These are phyloP conservation scores for Przewalskia tangutica DNA, from an alignment of 257 asterid species.

Conservation along the genomic window DNA sequence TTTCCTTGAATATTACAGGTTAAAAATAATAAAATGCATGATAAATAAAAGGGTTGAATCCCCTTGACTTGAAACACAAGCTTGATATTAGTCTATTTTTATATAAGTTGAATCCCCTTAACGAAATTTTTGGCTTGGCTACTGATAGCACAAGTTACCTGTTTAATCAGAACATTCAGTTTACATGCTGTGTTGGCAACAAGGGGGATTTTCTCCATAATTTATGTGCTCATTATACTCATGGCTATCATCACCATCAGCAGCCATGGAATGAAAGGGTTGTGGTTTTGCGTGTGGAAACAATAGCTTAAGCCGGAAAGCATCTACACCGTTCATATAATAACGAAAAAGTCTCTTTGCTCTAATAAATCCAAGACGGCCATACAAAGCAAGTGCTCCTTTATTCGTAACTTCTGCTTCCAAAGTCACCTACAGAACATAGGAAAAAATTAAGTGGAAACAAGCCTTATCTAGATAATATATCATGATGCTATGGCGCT, in stretches of 20 bases:
- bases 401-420: constrained; percentile 95
- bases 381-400: constrained; percentile 91
- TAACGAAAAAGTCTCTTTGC: constrained; percentile 93
- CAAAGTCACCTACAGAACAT: constrained; percentile 49
- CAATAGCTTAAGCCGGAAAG: constrained; percentile 79
- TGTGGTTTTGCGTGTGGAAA: constrained; percentile 52
- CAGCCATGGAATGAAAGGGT: constrained; percentile 16
- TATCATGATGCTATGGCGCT: background rate
- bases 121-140: too few relatives aligned
- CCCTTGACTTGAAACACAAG: too few relatives aligned
- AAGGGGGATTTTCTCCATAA: constrained; percentile 6
- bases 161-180: background rate
- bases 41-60: too few relatives aligned
- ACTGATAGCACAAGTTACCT: background rate
- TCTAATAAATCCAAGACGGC: constrained; percentile 83
- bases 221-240: constrained; percentile 13
- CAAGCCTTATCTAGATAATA: background rate
- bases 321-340: constrained; percentile 92
- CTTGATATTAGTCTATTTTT: too few relatives aligned
- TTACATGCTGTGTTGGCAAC: constrained; percentile 4
- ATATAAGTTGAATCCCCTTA: too few relatives aligned
- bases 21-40: too few relatives aligned
- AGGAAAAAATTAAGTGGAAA: background rate
- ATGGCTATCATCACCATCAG: constrained; percentile 18
- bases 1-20: too few relatives aligned